Conservation (phyloP, 192 early-diverging fungal species). For the Thamnidium elegans region DNA sequence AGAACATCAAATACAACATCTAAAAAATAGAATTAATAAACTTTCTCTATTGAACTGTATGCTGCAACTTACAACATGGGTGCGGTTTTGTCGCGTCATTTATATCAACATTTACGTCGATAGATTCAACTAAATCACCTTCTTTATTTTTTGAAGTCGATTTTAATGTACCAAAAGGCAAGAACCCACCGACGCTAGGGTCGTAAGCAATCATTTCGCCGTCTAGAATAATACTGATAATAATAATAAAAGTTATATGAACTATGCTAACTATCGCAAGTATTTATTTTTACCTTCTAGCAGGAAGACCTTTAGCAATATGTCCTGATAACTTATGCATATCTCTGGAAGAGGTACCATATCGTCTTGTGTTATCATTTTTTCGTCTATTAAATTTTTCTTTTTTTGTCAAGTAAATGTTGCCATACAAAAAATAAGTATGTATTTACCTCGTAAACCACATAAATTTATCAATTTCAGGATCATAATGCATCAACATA, state of each 20-base stretch:
- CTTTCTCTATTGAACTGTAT: conserved; percentile 8
- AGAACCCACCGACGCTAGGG: conserved; percentile 53
- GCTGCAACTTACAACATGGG: conserved; percentile 44
- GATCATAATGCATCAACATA: conserved; percentile 59
- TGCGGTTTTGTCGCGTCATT: conserved; percentile 33
- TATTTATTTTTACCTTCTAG: conserved; percentile 8
- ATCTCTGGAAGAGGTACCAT: conserved; percentile 51
- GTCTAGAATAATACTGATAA: conserved; percentile 67
- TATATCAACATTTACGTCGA: conserved; percentile 30
- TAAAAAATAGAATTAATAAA: conserved; percentile 25
- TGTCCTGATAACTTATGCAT: conserved; percentile 12
- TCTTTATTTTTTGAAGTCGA: conserved; percentile 53
- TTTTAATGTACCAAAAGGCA: conserved; percentile 74
- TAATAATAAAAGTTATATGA: conserved; percentile 5
- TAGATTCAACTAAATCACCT: neutral
- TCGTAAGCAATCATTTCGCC: conserved; percentile 80
- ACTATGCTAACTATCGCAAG: neutral
- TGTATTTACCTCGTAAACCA: conserved; percentile 57
- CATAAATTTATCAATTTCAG: conserved; percentile 28
- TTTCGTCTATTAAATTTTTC: conserved; percentile 47
- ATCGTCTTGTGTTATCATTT: conserved; percentile 68
- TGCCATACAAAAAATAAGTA: neutral
- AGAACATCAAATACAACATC: conserved; percentile 77
- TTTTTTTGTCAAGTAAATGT: too few species aligned
- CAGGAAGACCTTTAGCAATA: neutral